Conservation (phyloP, 129 eudicot species). For the Centrapalus pauciflorus region DNA sequence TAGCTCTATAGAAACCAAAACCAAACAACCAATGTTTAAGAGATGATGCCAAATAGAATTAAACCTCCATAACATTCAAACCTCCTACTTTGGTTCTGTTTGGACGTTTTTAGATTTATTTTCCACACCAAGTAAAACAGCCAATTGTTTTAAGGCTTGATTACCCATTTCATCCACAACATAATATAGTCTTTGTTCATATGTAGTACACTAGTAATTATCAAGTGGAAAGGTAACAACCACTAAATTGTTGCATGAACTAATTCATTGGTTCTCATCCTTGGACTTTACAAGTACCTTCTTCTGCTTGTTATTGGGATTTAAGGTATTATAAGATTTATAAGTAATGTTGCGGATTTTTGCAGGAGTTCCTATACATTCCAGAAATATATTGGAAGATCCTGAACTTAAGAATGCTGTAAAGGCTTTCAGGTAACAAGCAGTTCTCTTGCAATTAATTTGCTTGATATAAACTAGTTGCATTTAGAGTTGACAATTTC, state of each 20-base stretch:
- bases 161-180: neutral
- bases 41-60: neutral
- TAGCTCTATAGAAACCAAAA: neutral
- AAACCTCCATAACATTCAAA: too few species aligned
- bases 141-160: neutral
- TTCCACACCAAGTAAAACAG: neutral
- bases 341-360: conserved; percentile 10
- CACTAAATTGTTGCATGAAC: neutral
- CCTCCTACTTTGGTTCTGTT: neutral
- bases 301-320: neutral
- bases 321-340: neutral
- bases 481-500: too few species aligned
- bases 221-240: neutral
- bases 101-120: neutral
- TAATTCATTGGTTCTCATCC: neutral
- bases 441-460: neutral
- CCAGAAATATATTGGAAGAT: conserved; percentile 86
- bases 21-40: neutral
- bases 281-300: too few species aligned
- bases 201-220: neutral
- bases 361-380: conserved; percentile 70
- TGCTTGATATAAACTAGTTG: neutral
- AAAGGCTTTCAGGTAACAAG: conserved; percentile 56
- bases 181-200: neutral
- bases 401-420: conserved; percentile 86